phyloP scores from a whole-genome alignment of 805 yeast genomes.

The Sugiyamaella smithiae region DNA sequence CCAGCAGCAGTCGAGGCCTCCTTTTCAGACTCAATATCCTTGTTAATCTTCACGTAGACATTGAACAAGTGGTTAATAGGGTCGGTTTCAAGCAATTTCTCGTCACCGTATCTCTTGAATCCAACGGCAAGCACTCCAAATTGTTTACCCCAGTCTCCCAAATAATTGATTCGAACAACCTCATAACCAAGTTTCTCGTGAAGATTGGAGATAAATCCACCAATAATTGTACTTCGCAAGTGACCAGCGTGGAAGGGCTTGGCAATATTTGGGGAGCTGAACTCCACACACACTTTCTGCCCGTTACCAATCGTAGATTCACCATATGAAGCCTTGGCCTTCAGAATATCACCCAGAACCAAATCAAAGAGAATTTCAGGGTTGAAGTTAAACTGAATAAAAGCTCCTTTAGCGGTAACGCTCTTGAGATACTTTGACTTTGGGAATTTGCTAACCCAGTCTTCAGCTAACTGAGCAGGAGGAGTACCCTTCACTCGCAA shows the following conservation, averaged over 20 bases:
- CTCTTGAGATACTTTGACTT: slow-evolving; percentile 63
- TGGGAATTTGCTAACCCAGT: slow-evolving; percentile 78
- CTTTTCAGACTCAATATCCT: slow-evolving; percentile 65
- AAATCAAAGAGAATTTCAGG: slow-evolving; percentile 62
- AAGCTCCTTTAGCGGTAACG: slow-evolving; percentile 84
- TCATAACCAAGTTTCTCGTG: slow-evolving; percentile 90
- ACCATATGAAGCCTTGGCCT: slow-evolving; percentile 63
- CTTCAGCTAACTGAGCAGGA: slow-evolving; percentile 67
- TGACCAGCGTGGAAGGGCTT: slow-evolving; percentile 99
- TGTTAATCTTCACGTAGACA: slow-evolving; percentile 84
- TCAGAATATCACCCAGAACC: slow-evolving; percentile 67
- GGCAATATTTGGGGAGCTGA: slow-evolving; percentile 97
- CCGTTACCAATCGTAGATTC: slow-evolving; percentile 67
- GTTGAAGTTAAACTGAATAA: slow-evolving; percentile 83
- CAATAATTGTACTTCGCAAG: slow-evolving; percentile 94
- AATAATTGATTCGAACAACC: slow-evolving; percentile 87
- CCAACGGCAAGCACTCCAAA: slow-evolving; percentile 95
- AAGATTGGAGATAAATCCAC: slow-evolving; percentile 88
- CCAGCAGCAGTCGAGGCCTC: slow-evolving; percentile 39
- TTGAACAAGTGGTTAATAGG: slow-evolving; percentile 95
- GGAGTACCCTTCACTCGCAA: slow-evolving; percentile 80
- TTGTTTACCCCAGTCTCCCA: slow-evolving; percentile 99
- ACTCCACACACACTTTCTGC: slow-evolving; percentile 77
- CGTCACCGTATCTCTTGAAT: slow-evolving; percentile 79
- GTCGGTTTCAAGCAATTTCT: slow-evolving; percentile 63